These are phyloP conservation scores for Leucosporidium yakuticum DNA, from an alignment of 768 basidiomycete species.

Conservation along the genomic window DNA sequence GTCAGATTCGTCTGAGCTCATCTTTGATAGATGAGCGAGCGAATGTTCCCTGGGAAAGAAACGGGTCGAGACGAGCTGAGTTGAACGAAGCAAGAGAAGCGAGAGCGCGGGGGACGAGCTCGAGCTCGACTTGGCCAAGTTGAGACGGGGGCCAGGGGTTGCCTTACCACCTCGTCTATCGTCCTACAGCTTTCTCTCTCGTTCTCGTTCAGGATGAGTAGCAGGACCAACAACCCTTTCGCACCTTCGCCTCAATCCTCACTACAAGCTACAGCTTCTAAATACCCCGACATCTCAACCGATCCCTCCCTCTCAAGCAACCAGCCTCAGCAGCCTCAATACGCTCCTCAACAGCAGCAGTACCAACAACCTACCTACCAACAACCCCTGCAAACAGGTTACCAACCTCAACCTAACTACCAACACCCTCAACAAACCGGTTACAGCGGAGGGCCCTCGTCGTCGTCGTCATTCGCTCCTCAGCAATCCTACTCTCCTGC, in stretches of 20 bases:
- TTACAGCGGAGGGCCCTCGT: not conserved
- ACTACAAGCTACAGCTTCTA: slow-evolving; percentile 9
- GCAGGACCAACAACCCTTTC: slow-evolving; percentile 26
- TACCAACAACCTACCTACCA: not conserved
- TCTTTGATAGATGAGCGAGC: too few species aligned
- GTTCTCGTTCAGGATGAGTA: too few species aligned
- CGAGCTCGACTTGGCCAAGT: too few species aligned
- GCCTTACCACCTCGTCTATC: too few species aligned
- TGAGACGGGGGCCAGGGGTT: too few species aligned
- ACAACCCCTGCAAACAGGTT: not conserved
- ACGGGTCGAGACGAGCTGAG: too few species aligned
- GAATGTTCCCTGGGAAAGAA: too few species aligned
- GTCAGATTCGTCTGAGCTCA: too few species aligned
- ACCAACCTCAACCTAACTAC: slow-evolving; percentile 10
- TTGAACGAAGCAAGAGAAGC: too few species aligned
- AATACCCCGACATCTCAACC: slow-evolving; percentile 19
- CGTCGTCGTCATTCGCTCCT: not conserved
- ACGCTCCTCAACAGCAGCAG: not conserved
- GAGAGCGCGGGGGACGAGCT: too few species aligned
- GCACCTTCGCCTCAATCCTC: not conserved
- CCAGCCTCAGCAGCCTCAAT: not conserved
- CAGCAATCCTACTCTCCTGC: not conserved
- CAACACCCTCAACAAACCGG: slow-evolving; percentile 12
- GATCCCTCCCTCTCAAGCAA: slow-evolving; percentile 5
- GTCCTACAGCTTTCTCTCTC: too few species aligned